Conservation (phyloP, 2,329 filamentous ascomycete genomes). For the Cladophialophora yegresii region DNA sequence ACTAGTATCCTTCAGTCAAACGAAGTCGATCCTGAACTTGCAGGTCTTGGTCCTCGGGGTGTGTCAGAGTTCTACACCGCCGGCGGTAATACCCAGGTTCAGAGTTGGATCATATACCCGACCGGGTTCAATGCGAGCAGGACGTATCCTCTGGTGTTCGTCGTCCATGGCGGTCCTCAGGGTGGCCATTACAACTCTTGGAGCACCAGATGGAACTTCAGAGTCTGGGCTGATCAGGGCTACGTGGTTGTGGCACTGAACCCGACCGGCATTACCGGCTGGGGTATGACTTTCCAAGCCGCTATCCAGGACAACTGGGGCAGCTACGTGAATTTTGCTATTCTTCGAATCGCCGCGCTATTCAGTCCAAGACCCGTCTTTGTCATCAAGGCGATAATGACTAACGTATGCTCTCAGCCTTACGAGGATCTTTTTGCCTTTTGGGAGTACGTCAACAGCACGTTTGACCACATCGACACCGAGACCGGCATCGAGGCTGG, state of each 20-base stretch:
- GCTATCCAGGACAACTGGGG: conserved; percentile 82
- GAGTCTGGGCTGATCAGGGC: conserved; percentile 82
- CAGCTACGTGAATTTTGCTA: conserved; percentile 50
- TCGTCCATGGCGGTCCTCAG: conserved; percentile 83
- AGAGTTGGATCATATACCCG: conserved; percentile 48
- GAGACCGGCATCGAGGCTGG: conserved; percentile 46
- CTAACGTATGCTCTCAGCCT: conserved; percentile 48
- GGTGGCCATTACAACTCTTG: conserved; percentile 73
- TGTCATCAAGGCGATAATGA: not conserved
- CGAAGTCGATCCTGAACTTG: conserved; percentile 44
- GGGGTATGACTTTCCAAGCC: conserved; percentile 74
- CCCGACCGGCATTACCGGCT: conserved; percentile 79
- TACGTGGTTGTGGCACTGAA: conserved; percentile 82
- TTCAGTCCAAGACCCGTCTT: not conserved
- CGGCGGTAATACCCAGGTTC: conserved; percentile 43
- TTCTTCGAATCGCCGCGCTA: not conserved
- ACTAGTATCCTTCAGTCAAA: conserved; percentile 43
- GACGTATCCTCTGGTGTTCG: conserved; percentile 75
- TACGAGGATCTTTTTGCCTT: conserved; percentile 79
- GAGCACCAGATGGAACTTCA: conserved; percentile 83
- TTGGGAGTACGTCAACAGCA: conserved; percentile 66
- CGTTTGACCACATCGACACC: conserved; percentile 45
- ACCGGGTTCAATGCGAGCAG: conserved; percentile 65
- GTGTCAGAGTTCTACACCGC: conserved; percentile 44
- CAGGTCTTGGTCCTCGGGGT: conserved; percentile 42